phyloP scores from a whole-genome alignment of 352 stramenopile genomes.

The Pythium aristosporum region DNA sequence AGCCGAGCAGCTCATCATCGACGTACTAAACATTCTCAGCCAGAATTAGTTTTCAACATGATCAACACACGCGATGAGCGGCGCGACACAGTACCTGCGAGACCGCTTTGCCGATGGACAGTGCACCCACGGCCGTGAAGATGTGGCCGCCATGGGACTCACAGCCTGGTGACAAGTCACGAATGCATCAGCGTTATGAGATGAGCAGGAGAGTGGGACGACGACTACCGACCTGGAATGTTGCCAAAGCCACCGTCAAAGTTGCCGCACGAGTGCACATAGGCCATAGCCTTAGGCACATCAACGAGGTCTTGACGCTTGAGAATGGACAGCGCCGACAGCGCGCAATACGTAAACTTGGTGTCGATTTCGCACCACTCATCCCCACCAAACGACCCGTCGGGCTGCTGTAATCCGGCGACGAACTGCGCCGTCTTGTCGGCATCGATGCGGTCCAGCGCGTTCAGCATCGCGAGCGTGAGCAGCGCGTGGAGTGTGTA shows the following conservation, averaged over 20 bases:
- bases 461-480: conserved; percentile 94
- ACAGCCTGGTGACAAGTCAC: conserved; percentile 57
- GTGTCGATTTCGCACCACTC: conserved; percentile 98
- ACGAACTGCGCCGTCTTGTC: conserved; percentile 86
- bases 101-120: conserved; percentile 85
- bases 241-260: conserved; percentile 94
- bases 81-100: conserved; percentile 29
- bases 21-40: conserved; percentile 45
- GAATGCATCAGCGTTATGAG: background rate
- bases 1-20: conserved; percentile 90
- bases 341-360: conserved; percentile 98
- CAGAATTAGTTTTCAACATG: background rate
- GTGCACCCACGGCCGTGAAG: conserved; percentile 96
- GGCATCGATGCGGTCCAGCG: conserved; percentile 77
- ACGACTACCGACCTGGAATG: conserved; percentile 46
- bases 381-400: conserved; percentile 98
- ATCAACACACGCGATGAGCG: background rate
- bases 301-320: conserved; percentile 86
- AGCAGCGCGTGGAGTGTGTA: conserved; percentile 98
- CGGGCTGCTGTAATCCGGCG: conserved; percentile 90
- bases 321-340: conserved; percentile 95
- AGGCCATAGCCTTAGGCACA: conserved; percentile 87
- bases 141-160: conserved; percentile 98
- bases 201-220: background rate
- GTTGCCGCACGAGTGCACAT: conserved; percentile 96